Percentiles rank a stretch among this genome's conserved stretches.
phyloP scores from a whole-genome alignment of 1,284 basidiomycete genomes.

The Vanrija sp. region DNA sequence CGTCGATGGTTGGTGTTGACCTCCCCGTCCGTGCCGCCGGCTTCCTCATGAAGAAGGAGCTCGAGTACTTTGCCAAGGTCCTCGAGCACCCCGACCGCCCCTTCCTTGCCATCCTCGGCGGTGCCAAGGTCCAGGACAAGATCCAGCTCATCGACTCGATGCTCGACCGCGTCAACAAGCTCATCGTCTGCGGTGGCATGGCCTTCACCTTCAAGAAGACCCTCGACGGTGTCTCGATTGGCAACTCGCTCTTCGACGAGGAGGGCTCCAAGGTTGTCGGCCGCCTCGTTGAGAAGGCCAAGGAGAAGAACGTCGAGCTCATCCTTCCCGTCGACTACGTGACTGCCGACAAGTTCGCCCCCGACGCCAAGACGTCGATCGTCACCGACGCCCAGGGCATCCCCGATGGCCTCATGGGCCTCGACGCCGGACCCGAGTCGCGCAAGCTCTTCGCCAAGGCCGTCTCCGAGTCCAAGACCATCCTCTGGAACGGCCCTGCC shows the following conservation, averaged over 20 bases:
- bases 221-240: constrained; percentile 81
- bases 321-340: constrained; percentile 95
- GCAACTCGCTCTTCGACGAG: constrained; percentile 89
- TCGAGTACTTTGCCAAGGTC: constrained; percentile 98
- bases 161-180: constrained; percentile 95
- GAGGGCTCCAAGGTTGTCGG: constrained; percentile 85
- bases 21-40: constrained; percentile 91
- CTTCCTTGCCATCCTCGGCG: constrained; percentile 97
- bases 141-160: constrained; percentile 99
- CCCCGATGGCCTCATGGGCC: constrained; percentile 90
- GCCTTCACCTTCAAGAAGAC: constrained; percentile 99
- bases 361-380: constrained; percentile 75
- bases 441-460: constrained; percentile 73
- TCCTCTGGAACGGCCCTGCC: constrained; percentile 97
- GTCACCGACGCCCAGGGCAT: constrained; percentile 84
- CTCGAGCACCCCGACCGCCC: constrained; percentile 91
- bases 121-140: constrained; percentile 98
- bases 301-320: constrained; percentile 87
- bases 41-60: constrained; percentile 97
- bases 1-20: constrained; percentile 96
- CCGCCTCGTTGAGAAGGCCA: constrained; percentile 84
- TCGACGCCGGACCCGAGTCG: constrained; percentile 81
- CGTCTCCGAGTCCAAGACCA: constrained; percentile 87
- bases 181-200: constrained; percentile 99
- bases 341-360: constrained; percentile 92